Evolutionary conservation across 768 basidiomycete species (phyloP), one percentile per base, ranked within the genome.

Genomic region (Podaxis sp.): DNA sequence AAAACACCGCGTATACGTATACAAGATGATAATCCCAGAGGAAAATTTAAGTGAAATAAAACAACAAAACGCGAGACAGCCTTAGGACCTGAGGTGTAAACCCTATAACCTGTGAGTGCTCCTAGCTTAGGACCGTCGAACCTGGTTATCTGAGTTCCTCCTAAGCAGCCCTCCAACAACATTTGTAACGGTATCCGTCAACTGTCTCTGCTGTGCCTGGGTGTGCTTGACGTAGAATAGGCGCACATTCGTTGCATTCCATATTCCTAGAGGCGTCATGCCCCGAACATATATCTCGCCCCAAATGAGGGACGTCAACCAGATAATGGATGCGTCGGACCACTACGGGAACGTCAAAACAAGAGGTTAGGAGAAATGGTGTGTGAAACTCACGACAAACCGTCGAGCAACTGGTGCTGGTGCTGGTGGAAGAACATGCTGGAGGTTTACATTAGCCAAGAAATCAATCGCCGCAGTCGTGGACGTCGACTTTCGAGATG

Each of bases 271-370:
- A 1, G 91, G 90, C 1, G 88, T 85, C 86, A 96, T 91, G 4
- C 89, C 91, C 52, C 90, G 88, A 22, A 97, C 90, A 71, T 96
- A 99, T 19, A 96, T 85, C 71, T 96, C 93, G 44, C 97, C 96
- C 95, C 96, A 99, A 22, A 96, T 88, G 58, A 98, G 77, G 0
- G 93, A 95, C 3, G 95, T 92, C 40, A 96, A 81, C 96, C 97
- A 98, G 17, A 95, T 83, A 63, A 91, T 80, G 2, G 94, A 95
- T 1, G 93, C 89, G 67, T 95, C 92, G 12, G 95, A 92, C 95
- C 95, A 97, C 93, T 96, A 61, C 8, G 36, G n/a, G 4, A 2
- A 22, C 36, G 9, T 42, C 11, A 63, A 51, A 67, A 40, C 65
- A 46, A 59, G 58, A 46, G 33, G 62, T 26, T 52, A 49, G 4